Conservation (phyloP, 2,329 filamentous ascomycete species). For the Stemphylium beticola region DNA sequence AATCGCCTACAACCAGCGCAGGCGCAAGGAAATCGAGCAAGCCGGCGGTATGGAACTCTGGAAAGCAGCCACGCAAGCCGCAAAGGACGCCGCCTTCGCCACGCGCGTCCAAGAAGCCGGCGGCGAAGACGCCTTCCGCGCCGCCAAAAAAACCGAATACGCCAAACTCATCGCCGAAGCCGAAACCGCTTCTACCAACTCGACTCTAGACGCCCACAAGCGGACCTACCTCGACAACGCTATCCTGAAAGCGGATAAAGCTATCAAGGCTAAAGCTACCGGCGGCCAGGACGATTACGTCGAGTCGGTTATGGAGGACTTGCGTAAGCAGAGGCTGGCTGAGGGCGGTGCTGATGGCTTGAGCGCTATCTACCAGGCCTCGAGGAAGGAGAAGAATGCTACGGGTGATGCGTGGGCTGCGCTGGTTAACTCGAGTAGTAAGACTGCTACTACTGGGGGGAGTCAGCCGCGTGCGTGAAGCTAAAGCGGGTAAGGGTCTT, state of each 20-base stretch:
- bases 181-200: slow-evolving; percentile 26
- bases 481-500: too few species aligned
- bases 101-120: slow-evolving; percentile 19
- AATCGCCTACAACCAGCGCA: slow-evolving; percentile 23
- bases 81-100: slow-evolving; percentile 17
- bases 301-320: slow-evolving; percentile 19
- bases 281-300: slow-evolving; percentile 27
- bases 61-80: slow-evolving; percentile 7
- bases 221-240: slow-evolving; percentile 23
- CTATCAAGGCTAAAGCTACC: slow-evolving; percentile 23
- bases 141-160: slow-evolving; percentile 15
- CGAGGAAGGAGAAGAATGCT: slow-evolving; percentile 3
- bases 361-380: slow-evolving; percentile 4
- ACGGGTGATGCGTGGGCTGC: slow-evolving; percentile 26
- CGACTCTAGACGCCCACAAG: slow-evolving; percentile 15
- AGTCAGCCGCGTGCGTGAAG: slow-evolving; percentile 7
- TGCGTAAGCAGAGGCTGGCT: background rate
- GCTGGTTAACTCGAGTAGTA: slow-evolving; percentile 22
- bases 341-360: background rate
- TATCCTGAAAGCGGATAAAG: slow-evolving; percentile 28
- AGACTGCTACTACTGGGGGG: background rate
- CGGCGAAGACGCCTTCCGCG: slow-evolving; percentile 16
- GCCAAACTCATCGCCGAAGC: slow-evolving; percentile 24
- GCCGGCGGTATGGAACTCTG: slow-evolving; percentile 27
- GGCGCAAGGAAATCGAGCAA: slow-evolving; percentile 20